Conservation (phyloP, 139 green algal genomes). For the Ulvella scutata region DNA sequence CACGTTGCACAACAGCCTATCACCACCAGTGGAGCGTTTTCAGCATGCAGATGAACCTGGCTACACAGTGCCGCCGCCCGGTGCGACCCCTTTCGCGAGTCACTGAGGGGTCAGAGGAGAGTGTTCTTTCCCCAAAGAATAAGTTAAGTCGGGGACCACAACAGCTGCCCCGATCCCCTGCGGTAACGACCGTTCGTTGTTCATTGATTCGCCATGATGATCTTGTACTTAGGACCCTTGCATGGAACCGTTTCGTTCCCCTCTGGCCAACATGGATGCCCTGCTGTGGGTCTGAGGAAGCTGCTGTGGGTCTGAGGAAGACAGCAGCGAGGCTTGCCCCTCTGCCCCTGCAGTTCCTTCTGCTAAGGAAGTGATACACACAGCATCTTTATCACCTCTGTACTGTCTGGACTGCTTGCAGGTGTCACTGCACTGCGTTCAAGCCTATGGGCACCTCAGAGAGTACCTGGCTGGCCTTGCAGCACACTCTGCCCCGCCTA, state of each 20-base stretch:
- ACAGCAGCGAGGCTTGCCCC: too few relatives aligned
- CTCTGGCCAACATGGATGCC: too few relatives aligned
- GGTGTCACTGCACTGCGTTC: conserved; percentile 46
- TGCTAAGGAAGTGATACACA: too few relatives aligned
- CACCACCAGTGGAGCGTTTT: conserved; percentile 22
- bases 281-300: too few relatives aligned
- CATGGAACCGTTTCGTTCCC: not conserved
- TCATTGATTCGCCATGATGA: not conserved
- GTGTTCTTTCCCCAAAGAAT: not conserved
- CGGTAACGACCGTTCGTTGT: not conserved
- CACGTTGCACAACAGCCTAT: conserved; percentile 7
- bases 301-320: too few relatives aligned
- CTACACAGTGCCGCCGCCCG: conserved; percentile 27
- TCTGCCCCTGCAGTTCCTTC: too few relatives aligned
- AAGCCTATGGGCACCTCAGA: conserved; percentile 18
- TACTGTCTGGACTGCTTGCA: too few relatives aligned
- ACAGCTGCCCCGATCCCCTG: not conserved
- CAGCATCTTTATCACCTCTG: too few relatives aligned
- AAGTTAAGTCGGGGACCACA: not conserved
- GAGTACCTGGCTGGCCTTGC: conserved; percentile 11
- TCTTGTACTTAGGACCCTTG: not conserved
- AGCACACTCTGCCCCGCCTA: conserved; percentile 6
- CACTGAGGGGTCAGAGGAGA: not conserved
- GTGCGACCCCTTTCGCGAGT: not conserved
- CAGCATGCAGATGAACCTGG: conserved; percentile 29